Evolutionary conservation across 345 rosid species (phyloP).

Genomic region (Euphorbia lathyris): DNA sequence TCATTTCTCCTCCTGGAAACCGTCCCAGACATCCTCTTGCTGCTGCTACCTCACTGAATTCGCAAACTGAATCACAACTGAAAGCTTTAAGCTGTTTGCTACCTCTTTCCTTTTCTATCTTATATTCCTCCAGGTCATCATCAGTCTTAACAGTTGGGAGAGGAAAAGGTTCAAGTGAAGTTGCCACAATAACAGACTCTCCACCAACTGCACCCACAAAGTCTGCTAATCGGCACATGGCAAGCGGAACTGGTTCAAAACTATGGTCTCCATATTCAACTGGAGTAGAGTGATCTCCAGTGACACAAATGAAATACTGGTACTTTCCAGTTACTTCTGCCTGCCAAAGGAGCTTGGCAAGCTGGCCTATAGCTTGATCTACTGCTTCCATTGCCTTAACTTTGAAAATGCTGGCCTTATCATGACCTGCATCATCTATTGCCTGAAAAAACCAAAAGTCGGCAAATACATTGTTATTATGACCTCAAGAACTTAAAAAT

Average conservation of each 20-base stretch:
- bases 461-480: neutral
- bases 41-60: slow-evolving; percentile 73
- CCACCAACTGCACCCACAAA: slow-evolving; percentile 74
- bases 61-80: slow-evolving; percentile 68
- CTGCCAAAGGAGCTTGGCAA: slow-evolving; percentile 82
- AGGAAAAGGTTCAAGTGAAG: slow-evolving; percentile 76
- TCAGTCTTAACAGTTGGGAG: slow-evolving; percentile 55
- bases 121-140: slow-evolving; percentile 38
- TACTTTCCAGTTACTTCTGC: slow-evolving; percentile 59
- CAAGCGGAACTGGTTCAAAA: slow-evolving; percentile 87
- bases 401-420: slow-evolving; percentile 82
- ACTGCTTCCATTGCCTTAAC: slow-evolving; percentile 80
- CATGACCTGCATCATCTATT: slow-evolving; percentile 97
- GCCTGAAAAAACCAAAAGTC: slow-evolving; percentile 48
- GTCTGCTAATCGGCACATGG: slow-evolving; percentile 66
- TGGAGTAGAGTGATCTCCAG: slow-evolving; percentile 95
- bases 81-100: slow-evolving; percentile 15
- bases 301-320: slow-evolving; percentile 68
- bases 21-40: slow-evolving; percentile 94
- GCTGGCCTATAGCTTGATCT: slow-evolving; percentile 72
- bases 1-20: slow-evolving; percentile 87
- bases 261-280: slow-evolving; percentile 98
- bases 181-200: slow-evolving; percentile 47
- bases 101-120: slow-evolving; percentile 14
- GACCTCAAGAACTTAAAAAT: too few relatives aligned